A percentile compares a stretch with the other conserved stretches of the same genome.
Evolutionary conservation across 2,329 filamentous ascomycete genomes (phyloP).

Genomic region (Rhytidhysteron rufulum): DNA sequence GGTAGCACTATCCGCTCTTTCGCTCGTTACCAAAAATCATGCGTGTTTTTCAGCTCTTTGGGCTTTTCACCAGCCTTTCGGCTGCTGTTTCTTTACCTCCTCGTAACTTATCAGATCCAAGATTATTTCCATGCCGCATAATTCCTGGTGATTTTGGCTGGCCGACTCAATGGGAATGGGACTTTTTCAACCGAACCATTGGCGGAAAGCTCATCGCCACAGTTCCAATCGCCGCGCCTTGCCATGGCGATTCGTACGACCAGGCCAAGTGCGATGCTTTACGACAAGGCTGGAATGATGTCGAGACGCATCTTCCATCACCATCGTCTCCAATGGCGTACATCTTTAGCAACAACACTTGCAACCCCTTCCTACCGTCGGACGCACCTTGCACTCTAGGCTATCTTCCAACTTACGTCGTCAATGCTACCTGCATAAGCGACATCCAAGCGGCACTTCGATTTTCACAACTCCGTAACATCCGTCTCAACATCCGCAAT

Average conservation of each 20-base stretch:
- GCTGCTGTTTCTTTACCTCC: too few species aligned
- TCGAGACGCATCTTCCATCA: slow-evolving; percentile 44
- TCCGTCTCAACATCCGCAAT: slow-evolving; percentile 22
- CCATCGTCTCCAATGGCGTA: slow-evolving; percentile 39
- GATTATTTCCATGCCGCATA: slow-evolving; percentile 40
- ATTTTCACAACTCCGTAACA: slow-evolving; percentile 21
- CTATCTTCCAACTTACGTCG: slow-evolving; percentile 30
- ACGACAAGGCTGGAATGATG: slow-evolving; percentile 40
- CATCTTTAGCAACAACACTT: slow-evolving; percentile 36
- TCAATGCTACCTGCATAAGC: slow-evolving; percentile 22
- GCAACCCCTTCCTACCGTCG: slow-evolving; percentile 33
- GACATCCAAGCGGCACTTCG: slow-evolving; percentile 16
- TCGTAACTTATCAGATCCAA: too few species aligned
- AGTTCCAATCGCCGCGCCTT: slow-evolving; percentile 50
- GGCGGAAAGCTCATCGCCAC: slow-evolving; percentile 51
- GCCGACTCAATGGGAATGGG: slow-evolving; percentile 48
- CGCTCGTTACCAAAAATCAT: too few species aligned
- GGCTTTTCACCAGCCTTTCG: too few species aligned
- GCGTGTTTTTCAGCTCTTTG: too few species aligned
- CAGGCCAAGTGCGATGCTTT: slow-evolving; percentile 42
- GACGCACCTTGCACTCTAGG: slow-evolving; percentile 34
- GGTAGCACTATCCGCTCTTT: too few species aligned
- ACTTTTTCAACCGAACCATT: slow-evolving; percentile 49
- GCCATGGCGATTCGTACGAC: slow-evolving; percentile 35
- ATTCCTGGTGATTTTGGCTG: slow-evolving; percentile 53